phyloP scores from a whole-genome alignment of 2,329 filamentous ascomycete genomes.

The Dactylellina sp. region DNA sequence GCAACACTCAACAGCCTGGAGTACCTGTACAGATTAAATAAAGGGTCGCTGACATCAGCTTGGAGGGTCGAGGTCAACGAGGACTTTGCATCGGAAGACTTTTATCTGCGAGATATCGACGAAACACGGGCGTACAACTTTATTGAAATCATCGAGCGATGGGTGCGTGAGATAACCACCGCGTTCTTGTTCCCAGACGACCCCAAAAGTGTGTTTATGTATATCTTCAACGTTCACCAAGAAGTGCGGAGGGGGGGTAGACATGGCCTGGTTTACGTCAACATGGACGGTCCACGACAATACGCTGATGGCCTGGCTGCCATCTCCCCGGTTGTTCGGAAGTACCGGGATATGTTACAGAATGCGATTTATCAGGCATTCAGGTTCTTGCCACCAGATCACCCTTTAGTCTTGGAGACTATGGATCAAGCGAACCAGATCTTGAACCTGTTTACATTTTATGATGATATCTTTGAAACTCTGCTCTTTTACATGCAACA shows the following conservation, averaged over 20 bases:
- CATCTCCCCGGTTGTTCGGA: neutral
- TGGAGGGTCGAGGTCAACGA: slow-evolving; percentile 16
- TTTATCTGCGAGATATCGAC: neutral
- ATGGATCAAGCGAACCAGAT: neutral
- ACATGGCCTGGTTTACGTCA: neutral
- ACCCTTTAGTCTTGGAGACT: neutral
- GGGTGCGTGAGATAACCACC: neutral
- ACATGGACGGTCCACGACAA: slow-evolving; percentile 13
- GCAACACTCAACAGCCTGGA: neutral
- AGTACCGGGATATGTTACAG: neutral
- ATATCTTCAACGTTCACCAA: slow-evolving; percentile 2
- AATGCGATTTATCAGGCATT: neutral
- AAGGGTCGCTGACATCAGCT: neutral
- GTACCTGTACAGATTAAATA: neutral
- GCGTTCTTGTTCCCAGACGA: slow-evolving; percentile 2
- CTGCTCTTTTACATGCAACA: neutral
- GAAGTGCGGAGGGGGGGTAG: neutral
- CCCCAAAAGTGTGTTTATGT: slow-evolving; percentile 4
- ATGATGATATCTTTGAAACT: neutral
- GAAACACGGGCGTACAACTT: neutral
- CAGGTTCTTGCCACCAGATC: slow-evolving; percentile 9
- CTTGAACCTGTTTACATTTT: slow-evolving; percentile 3
- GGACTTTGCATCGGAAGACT: slow-evolving; percentile 20
- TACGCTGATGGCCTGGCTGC: slow-evolving; percentile 2
- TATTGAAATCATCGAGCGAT: neutral